These are phyloP conservation scores for Stagonosporopsis rhizophila DNA, from an alignment of 2,329 filamentous ascomycete species.

Conservation along the genomic window DNA sequence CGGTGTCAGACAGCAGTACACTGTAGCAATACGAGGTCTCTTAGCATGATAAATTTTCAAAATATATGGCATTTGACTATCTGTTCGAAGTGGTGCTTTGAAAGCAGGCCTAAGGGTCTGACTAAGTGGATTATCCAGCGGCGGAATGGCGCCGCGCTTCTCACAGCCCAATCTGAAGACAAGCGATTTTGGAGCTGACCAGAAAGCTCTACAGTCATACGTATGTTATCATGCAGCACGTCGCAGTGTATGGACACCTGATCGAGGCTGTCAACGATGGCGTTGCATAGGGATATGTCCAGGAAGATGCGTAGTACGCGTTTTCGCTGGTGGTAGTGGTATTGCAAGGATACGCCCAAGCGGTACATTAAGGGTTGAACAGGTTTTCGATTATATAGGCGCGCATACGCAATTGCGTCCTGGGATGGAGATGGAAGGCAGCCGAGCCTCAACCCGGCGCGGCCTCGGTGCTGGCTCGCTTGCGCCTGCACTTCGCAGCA, in stretches of 20 bases:
- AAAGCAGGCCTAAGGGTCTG: constrained; percentile 8
- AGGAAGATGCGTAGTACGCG: background rate
- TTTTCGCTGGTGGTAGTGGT: background rate
- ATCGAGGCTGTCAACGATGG: background rate
- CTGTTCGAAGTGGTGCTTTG: background rate
- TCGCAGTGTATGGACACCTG: background rate
- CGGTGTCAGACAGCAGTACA: background rate
- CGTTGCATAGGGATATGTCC: background rate
- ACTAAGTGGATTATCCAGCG: constrained; percentile 3
- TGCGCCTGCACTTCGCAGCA: constrained; percentile 13
- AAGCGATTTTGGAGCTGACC: no score
- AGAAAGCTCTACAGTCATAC: background rate
- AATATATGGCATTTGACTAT: background rate
- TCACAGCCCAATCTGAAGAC: background rate
- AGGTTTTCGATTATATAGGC: background rate
- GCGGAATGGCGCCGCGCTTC: constrained; percentile 13
- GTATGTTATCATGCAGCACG: no score
- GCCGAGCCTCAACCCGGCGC: constrained; percentile 1
- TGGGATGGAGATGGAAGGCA: background rate
- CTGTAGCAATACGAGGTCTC: background rate
- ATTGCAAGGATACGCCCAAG: background rate
- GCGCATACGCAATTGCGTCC: background rate
- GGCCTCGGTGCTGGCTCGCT: constrained; percentile 6
- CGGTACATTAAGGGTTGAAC: background rate
- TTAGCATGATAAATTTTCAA: background rate